Base-by-base conservation (phyloP, 257 asterid species). In the Sherardia arvensis region DNA sequence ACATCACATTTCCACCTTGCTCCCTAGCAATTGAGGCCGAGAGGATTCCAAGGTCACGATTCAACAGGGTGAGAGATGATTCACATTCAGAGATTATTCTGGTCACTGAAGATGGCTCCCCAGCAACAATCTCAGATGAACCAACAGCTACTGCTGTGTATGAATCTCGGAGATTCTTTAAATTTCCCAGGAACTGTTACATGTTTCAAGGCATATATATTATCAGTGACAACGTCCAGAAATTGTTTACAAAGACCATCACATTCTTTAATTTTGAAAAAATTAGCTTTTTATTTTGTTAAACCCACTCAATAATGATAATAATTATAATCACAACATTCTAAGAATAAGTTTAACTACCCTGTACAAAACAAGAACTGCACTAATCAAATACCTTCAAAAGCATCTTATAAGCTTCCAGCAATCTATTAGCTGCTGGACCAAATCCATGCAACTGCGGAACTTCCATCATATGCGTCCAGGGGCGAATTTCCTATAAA, bases 401-500 rank as follows among this genome's bases (percentile, higher is more conserved):
- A 68, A 92, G 99, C 95, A 89, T 87, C 73, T 87, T 92, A 74
- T 92, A 92, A 29, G 99, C 99, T 80, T 92, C 99, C 79, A 91
- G 66, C 77, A 91, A 78, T 76, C 96, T 77, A 78, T 88, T 84
- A 62, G 98, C 98, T 69, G 98, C 96, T 47, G 96, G 98, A 66
- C 98, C 98, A 77, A 91, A 91, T 59, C 98, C 98, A 81, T 91
- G 98, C 76, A 91, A 77, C 73, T 91, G 96, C n/a, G 98, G 98
- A 45, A 91, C 98, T 86, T 91, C 98, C 98, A 88, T 91, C 98
- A 88, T 91, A 78, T 91, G 98, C 22, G 96, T 91, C 96, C 98
- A 91, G 49, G 99, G 99, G 73, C 97, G 97, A 58, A 89, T 89
- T 84, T 92, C 99, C 99, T 92, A 66, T 71, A 64, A 67, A 43